Evolutionary conservation across 2,329 filamentous ascomycete genomes (phyloP), one percentile per base, ranked within the genome.

Genomic region (Hymenoscyphus albidus): DNA sequence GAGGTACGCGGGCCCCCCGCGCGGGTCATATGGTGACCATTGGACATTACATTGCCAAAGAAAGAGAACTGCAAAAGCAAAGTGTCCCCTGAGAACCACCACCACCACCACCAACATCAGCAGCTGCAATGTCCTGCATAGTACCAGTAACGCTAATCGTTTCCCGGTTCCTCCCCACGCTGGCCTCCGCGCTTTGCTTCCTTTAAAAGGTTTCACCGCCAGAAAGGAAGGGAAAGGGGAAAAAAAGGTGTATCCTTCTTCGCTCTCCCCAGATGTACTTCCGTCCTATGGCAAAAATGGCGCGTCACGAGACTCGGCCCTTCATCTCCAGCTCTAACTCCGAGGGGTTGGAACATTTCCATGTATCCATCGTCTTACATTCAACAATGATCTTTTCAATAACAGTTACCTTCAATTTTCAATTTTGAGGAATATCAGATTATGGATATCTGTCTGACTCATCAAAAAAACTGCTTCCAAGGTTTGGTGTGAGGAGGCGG

Each of bases 151-250:
- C 65, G 61, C 66, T 65, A 69, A 64, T 58, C 42, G 55, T 62
- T 57, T 54, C 40, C 58, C 40, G 48, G n/a, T 18, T 62, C 18
- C 27, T 68, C 66, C 67, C 69, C 69, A 69, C 65, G 67, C 61
- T 64, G 38, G 62, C n/a, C 60, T 48, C 22, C 18, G 2, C 44
- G 38, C 39, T 32, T 63, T 27, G 44, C 27, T 38, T 62, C 22
- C 58, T 13, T 32, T 18, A 44, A 61, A 61, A 63, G 27, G 62
- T 67, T 66, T 69, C 70, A 71, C 70, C 70, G 70, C 70, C 66
- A 68, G 62, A 60, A 42, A 61, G 39, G 38, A 56, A 32, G 51
- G n/a, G 31, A 56, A 31, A 31, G 22, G 35, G 35, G 51, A 10
- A 56, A 32, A 31, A 16, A 51, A 27, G 27, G 6, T 22, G 44